Base-by-base conservation (phyloP, 495 filamentous ascomycete genomes). In the Collariella sp. region DNA sequence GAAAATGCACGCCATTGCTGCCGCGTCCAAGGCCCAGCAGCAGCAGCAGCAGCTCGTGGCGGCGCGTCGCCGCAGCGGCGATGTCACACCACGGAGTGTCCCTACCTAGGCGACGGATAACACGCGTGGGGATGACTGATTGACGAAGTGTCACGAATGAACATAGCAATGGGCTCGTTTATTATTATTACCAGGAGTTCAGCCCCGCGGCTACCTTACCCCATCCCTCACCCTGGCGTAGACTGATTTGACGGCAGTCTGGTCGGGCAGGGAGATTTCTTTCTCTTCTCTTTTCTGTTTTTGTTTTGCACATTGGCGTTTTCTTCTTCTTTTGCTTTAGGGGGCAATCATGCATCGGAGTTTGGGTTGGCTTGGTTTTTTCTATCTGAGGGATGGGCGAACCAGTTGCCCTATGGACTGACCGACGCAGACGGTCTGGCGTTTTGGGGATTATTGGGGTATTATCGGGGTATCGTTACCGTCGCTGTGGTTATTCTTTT, bases 41-140 rank as follows among this genome's bases (percentile, higher is more conserved):
- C 55, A 61, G 51, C 57, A 62, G 23, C 59, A 64, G 46, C 64
- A 67, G 46, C 61, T 67, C 19, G 58, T 51, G 33, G 48, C 67
- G 39, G 31, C 65, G 46, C 70, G 68, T 45, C 63, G 71, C 36
- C 73, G 73, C 48, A 76, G 73, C 62, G 73, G 72, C 46, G 72
- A 76, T 35, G 59, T 71, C 43, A 66, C 70, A 50, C 66, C 73
- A 46, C 67, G 73, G 18, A 74, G 71, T 49, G 65, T 74, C 29
- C 69, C 71, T 18, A 65, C 63, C 58, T 73, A 67, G 53, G 52
- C 23, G 51, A 42, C 54, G 31, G 26, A 31, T 18, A n/a, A 35
- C 41, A 34, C 34, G n/a, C n/a, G n/a, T 59, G 46, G 57, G 46
- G 55, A 64, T 11, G 50, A 46, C 22, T 46, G 50, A 33, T 61